A percentile compares a stretch with the other conserved stretches of the same genome.
phyloP scores from a whole-genome alignment of 768 basidiomycete species.

The Pisolithus marmoratus region DNA sequence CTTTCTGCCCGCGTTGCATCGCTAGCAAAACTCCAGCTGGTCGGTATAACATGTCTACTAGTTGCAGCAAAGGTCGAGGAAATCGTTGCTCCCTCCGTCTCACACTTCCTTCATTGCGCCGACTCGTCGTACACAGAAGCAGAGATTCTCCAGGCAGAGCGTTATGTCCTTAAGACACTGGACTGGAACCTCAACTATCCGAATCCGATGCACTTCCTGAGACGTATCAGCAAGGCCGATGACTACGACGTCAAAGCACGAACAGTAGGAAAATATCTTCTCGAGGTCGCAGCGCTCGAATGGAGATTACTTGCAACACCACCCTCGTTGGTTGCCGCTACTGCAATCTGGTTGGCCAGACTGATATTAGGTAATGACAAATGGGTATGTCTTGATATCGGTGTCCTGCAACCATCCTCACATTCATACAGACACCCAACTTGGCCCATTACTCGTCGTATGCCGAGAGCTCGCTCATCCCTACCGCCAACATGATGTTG shows the following conservation, averaged over 20 bases:
- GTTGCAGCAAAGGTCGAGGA: slow-evolving; percentile 91
- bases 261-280: slow-evolving; percentile 85
- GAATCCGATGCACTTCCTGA: slow-evolving; percentile 83
- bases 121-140: slow-evolving; percentile 71
- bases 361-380: slow-evolving; percentile 70
- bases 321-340: slow-evolving; percentile 78
- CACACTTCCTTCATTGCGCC: slow-evolving; percentile 73
- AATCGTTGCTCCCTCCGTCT: slow-evolving; percentile 79
- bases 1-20: slow-evolving; percentile 68
- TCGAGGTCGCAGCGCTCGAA: slow-evolving; percentile 83
- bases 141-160: slow-evolving; percentile 85
- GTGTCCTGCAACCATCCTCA: slow-evolving; percentile 1
- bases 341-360: slow-evolving; percentile 82
- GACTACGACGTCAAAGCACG: slow-evolving; percentile 81
- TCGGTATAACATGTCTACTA: slow-evolving; percentile 84
- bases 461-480: slow-evolving; percentile 70
- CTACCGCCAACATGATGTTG: slow-evolving; percentile 81
- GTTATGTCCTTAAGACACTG: slow-evolving; percentile 80
- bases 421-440: slow-evolving; percentile 60
- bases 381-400: slow-evolving; percentile 65
- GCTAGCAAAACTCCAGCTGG: slow-evolving; percentile 82
- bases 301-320: slow-evolving; percentile 67
- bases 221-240: slow-evolving; percentile 90
- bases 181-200: slow-evolving; percentile 85
- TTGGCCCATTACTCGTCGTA: slow-evolving; percentile 86